These are phyloP conservation scores for Russula abietina DNA, from an alignment of 768 basidiomycete species.

Conservation along the genomic window DNA sequence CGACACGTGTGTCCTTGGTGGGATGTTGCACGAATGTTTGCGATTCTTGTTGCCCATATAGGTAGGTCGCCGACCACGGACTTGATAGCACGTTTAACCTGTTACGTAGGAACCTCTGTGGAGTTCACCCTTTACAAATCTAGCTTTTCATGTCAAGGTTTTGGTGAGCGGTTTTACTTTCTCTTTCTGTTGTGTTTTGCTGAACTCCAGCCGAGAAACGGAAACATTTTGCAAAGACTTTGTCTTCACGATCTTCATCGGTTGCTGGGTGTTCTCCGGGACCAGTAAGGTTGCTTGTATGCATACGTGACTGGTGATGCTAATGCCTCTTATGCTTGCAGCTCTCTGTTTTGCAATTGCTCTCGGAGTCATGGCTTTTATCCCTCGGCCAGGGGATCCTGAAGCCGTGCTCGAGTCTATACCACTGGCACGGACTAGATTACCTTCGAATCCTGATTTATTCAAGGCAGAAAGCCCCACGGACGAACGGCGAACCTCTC, in stretches of 20 bases:
- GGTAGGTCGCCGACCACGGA: slow-evolving; percentile 8
- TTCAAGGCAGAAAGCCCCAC: no score
- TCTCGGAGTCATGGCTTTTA: slow-evolving; percentile 13
- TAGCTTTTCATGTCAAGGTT: slow-evolving; percentile 11
- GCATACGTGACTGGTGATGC: background rate
- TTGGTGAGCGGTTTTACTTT: slow-evolving; percentile 2
- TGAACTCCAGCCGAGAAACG: background rate
- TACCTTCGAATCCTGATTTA: no score
- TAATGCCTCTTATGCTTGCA: background rate
- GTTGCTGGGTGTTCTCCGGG: slow-evolving; percentile 19
- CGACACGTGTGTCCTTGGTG: slow-evolving; percentile 8
- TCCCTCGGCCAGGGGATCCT: slow-evolving; percentile 6
- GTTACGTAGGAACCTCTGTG: slow-evolving; percentile 5
- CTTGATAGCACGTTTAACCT: background rate
- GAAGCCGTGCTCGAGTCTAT: background rate
- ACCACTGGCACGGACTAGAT: background rate
- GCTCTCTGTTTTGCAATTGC: slow-evolving; percentile 6
- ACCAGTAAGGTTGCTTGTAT: slow-evolving; percentile 2
- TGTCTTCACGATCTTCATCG: slow-evolving; percentile 6
- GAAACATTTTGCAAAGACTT: background rate
- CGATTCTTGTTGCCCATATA: slow-evolving; percentile 10
- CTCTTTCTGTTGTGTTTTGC: background rate
- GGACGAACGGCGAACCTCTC: no score
- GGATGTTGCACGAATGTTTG: slow-evolving; percentile 8
- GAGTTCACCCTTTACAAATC: slow-evolving; percentile 4